These are phyloP conservation scores for Fraxinus platypoda DNA, from an alignment of 305 asterid genomes.

Conservation along the genomic window DNA sequence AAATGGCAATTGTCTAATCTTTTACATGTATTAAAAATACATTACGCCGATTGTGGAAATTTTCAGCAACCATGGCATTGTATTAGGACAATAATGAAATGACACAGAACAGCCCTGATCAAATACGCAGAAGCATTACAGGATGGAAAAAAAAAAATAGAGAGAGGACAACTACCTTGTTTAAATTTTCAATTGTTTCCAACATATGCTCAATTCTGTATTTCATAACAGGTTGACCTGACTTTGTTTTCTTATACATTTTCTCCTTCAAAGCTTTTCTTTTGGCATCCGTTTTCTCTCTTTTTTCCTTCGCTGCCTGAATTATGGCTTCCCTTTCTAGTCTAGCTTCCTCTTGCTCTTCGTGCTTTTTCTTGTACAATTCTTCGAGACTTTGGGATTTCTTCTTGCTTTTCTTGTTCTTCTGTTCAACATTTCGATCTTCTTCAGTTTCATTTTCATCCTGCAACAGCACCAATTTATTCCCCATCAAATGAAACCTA, in stretches of 20 bases:
- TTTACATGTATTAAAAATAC: not conserved
- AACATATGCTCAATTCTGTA: conserved; percentile 82
- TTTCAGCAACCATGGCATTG: not conserved
- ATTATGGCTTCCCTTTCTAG: conserved; percentile 59
- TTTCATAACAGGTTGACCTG: conserved; percentile 94
- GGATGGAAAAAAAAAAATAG: not conserved
- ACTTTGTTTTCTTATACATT: conserved; percentile 85
- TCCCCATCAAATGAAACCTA: not conserved
- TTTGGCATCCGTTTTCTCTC: conserved; percentile 53
- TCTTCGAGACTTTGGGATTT: conserved; percentile 42
- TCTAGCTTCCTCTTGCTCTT: conserved; percentile 59
- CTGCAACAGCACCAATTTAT: conserved; percentile 30
- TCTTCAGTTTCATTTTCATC: conserved; percentile 29
- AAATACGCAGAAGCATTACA: conserved; percentile 13
- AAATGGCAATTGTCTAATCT: not conserved
- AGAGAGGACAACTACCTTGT: conserved; percentile 21
- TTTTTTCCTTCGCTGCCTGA: conserved; percentile 54
- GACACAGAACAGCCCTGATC: not conserved
- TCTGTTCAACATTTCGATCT: conserved; percentile 22
- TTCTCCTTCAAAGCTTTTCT: conserved; percentile 66
- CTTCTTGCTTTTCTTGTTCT: conserved; percentile 37
- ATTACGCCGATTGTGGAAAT: not conserved
- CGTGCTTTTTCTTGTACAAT: conserved; percentile 57
- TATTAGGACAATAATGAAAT: conserved; percentile 13
- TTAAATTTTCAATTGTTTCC: conserved; percentile 61